Base-by-base conservation (phyloP, 2,329 filamentous ascomycete species). In the Fusarium veterinarium region DNA sequence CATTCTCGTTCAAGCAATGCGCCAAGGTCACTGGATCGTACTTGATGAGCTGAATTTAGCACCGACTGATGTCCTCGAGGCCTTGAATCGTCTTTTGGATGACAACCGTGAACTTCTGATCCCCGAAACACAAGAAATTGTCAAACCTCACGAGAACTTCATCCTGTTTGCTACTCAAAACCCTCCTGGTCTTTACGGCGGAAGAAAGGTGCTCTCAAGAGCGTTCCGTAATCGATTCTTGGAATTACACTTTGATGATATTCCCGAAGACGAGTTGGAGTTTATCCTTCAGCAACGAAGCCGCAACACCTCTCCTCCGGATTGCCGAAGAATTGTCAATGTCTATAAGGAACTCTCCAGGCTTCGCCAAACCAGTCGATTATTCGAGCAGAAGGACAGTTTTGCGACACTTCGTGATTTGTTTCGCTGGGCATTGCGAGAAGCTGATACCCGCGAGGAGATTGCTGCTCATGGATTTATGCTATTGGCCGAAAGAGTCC, bases 81-180 rank as follows among this genome's bases (percentile, higher is more conserved):
- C 96, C 0, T 86, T 99, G 42, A 99, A 99, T 81, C 92, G 96
- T 76, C 88, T 99, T 1, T 86, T 99, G 2, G 96, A 99, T 76
- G 96, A 99, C 79, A 99, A 99, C 76, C 89, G 96, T 67, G 96
- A 99, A 81, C 89, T 99, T 8, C 87, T 99, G 30, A 95, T 99
- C 38, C 95, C 97, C 0, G 96, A 99, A 81, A 98, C 96, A 0
- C 96, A 99, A 81, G 95, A 99, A 80, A 86, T 97, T 40, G 93
- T 99, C 44, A 92, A 91, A 37, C 97, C 96, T 1, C 95, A 99
- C 74, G 91, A 94, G 35, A 95, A 97, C 76, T 99, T 99, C 81
- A 97, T 98, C 90, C 89, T 99, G 1, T 99, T 99, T 78, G 96
- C 96, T 4, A 99, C 96, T 0, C 96, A 99, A 79, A 99, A 99